Percentiles rank a stretch among this genome's conserved stretches.
These are phyloP conservation scores for Colletotrichum lupini DNA, from an alignment of 2,329 filamentous ascomycete species.

Conservation along the genomic window DNA sequence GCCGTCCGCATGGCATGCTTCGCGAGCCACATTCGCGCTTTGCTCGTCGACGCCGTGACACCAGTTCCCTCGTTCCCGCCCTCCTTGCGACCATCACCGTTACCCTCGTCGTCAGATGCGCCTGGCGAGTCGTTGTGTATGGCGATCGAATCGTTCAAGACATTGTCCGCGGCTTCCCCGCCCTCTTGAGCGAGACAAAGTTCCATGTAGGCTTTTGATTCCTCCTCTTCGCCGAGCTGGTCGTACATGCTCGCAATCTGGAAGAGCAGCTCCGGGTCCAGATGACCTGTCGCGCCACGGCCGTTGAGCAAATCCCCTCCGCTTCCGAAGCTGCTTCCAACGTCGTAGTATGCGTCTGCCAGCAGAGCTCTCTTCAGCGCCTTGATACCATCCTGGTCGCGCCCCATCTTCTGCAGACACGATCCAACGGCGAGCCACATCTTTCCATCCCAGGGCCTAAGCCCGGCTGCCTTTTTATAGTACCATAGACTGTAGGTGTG, in stretches of 20 bases:
- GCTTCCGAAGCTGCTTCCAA: slow-evolving; percentile 65
- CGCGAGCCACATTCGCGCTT: slow-evolving; percentile 94
- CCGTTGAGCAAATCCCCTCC: slow-evolving; percentile 58
- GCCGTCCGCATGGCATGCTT: slow-evolving; percentile 80
- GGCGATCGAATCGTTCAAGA: slow-evolving; percentile 60
- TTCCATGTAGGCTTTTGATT: slow-evolving; percentile 95
- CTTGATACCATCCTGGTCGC: slow-evolving; percentile 91
- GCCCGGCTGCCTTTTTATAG: slow-evolving; percentile 92
- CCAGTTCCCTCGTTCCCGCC: slow-evolving; percentile 71
- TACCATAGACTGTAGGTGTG: slow-evolving; percentile 97
- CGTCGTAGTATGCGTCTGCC: slow-evolving; percentile 87
- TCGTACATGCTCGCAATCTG: slow-evolving; percentile 94
- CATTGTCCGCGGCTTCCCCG: slow-evolving; percentile 55
- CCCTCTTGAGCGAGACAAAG: slow-evolving; percentile 93
- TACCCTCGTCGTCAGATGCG: slow-evolving; percentile 47
- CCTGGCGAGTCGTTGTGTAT: slow-evolving; percentile 66
- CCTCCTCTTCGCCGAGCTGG: slow-evolving; percentile 77
- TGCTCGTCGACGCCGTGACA: slow-evolving; percentile 91
- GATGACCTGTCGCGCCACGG: slow-evolving; percentile 64
- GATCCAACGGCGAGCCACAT: slow-evolving; percentile 98
- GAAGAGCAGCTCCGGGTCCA: slow-evolving; percentile 91
- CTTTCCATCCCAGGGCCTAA: slow-evolving; percentile 96
- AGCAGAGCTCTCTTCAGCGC: slow-evolving; percentile 92
- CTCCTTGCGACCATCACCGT: slow-evolving; percentile 41
- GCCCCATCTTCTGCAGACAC: slow-evolving; percentile 89